Evolutionary conservation across 352 stramenopile genomes (phyloP).

Genomic region (Phytophthora boehmeriae): DNA sequence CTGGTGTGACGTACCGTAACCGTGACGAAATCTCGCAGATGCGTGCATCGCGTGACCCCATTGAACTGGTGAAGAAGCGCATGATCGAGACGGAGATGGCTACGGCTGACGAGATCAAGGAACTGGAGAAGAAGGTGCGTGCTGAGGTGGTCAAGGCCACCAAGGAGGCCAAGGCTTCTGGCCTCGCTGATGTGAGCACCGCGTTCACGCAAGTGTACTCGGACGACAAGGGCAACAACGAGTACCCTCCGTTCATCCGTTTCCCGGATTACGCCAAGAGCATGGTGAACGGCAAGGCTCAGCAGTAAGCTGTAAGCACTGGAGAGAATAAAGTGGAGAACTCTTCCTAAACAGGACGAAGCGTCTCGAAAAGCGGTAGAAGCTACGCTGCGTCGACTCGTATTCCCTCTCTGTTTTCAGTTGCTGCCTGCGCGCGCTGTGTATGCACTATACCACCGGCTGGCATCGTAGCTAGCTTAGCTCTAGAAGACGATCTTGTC

Average conservation of each 20-base stretch:
- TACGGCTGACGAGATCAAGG: slow-evolving; percentile 98
- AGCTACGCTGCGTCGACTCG: slow-evolving; percentile 32
- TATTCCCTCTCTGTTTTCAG: slow-evolving; percentile 18
- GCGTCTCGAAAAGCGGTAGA: slow-evolving; percentile 38
- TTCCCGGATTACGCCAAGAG: slow-evolving; percentile 97
- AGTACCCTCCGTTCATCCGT: slow-evolving; percentile 96
- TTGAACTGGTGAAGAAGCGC: slow-evolving; percentile 99
- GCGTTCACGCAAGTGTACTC: slow-evolving; percentile 91
- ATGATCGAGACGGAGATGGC: slow-evolving; percentile 94
- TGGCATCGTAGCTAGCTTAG: slow-evolving; percentile 35
- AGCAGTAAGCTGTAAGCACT: slow-evolving; percentile 31
- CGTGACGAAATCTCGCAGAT: slow-evolving; percentile 99
- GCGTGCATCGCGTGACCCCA: slow-evolving; percentile 97
- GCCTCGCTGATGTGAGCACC: slow-evolving; percentile 47
- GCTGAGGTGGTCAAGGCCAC: slow-evolving; percentile 97
- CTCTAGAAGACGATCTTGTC: slow-evolving; percentile 32
- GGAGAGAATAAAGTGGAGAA: slow-evolving; percentile 16
- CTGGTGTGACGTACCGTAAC: slow-evolving; percentile 99
- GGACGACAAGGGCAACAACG: slow-evolving; percentile 89
- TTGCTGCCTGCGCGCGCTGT: slow-evolving; percentile 28
- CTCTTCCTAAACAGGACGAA: slow-evolving; percentile 26
- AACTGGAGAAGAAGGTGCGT: slow-evolving; percentile 98
- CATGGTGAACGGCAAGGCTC: slow-evolving; percentile 85
- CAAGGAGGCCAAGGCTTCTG: slow-evolving; percentile 92
- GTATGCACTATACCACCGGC: slow-evolving; percentile 22